These are phyloP conservation scores for Penicillium canariense DNA, from an alignment of 495 filamentous ascomycete genomes.

Conservation along the genomic window DNA sequence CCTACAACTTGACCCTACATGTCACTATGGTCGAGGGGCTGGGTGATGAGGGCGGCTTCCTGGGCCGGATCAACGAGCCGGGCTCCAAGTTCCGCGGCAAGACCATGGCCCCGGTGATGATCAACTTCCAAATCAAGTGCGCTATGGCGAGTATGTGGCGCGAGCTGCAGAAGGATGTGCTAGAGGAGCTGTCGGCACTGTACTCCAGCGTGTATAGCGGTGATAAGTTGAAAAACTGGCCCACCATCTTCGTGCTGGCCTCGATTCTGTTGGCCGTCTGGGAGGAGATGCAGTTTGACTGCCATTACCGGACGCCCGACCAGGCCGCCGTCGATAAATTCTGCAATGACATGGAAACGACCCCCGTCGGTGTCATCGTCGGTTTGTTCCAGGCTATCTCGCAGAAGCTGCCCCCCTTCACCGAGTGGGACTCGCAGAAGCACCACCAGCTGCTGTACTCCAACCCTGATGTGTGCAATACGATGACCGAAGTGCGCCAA, in stretches of 20 bases:
- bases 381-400: slow-evolving; percentile 94
- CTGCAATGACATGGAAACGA: slow-evolving; percentile 91
- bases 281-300: slow-evolving; percentile 98
- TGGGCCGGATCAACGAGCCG: slow-evolving; percentile 75
- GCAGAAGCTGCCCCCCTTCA: slow-evolving; percentile 84
- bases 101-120: slow-evolving; percentile 90
- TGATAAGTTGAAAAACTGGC: slow-evolving; percentile 94
- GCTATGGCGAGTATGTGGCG: slow-evolving; percentile 96
- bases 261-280: slow-evolving; percentile 87
- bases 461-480: slow-evolving; percentile 84
- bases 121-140: slow-evolving; percentile 97
- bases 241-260: slow-evolving; percentile 92
- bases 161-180: slow-evolving; percentile 87
- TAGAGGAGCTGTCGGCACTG: slow-evolving; percentile 83
- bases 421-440: slow-evolving; percentile 85
- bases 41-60: slow-evolving; percentile 71
- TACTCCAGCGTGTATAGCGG: slow-evolving; percentile 93
- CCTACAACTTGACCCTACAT: slow-evolving; percentile 89
- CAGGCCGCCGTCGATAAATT: slow-evolving; percentile 81
- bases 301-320: slow-evolving; percentile 86
- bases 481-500: slow-evolving; percentile 87
- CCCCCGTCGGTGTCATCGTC: slow-evolving; percentile 89
- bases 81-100: slow-evolving; percentile 81
- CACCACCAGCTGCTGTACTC: slow-evolving; percentile 84
- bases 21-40: slow-evolving; percentile 88